Base-by-base conservation (phyloP, 1,284 basidiomycete genomes). In the Ganoderma sinense region DNA sequence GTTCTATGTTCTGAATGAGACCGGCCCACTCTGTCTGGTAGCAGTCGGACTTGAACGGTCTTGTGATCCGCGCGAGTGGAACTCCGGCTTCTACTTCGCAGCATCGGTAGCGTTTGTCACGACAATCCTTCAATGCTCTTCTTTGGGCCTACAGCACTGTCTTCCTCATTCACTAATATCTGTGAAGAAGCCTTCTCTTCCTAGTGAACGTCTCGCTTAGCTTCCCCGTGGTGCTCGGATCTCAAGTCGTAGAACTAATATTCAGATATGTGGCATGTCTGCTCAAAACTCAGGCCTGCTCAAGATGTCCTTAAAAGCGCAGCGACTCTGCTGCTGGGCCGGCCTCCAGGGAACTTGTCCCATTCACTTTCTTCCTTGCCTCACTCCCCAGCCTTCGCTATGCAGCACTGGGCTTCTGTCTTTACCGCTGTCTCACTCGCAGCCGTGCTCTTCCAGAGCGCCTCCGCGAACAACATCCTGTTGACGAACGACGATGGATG, bases 401-500 rank as follows among this genome's bases (percentile, higher is more conserved):
- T 70, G 69, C 61, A 67, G 45, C 55, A 41, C 62, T 62, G 58
- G 65, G 51, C 55, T 26, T 39, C 16, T 55, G 43, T 69, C 40
- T 43, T 65, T 51, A 23, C 33, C 41, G 26, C 36, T 14, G 33
- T 63, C 55, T 5, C 68, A 36, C 36, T 36, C 16, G 60, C 66
- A 56, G 62, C 23, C 14, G 8, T 62, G 20, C 55, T 64, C 23
- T 26, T 66, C 45, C 14, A 31, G 40, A 16, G 23, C 14, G 48
- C 62, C 13, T 39, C 18, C 7, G 67, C 67, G 16, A 70, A 75
- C 66, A 74, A 74, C 33, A 70, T 79, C 53, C 70, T 87, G 14
- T 73, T 84, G 31, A 83, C 83, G 23, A 86, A 87, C 68, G 86
- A 86, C 71, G 86, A 87, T 72, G 85, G 86, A 10, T 88, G 86